These are phyloP conservation scores for Pichia californica DNA, from an alignment of 805 yeast genomes.

Conservation along the genomic window DNA sequence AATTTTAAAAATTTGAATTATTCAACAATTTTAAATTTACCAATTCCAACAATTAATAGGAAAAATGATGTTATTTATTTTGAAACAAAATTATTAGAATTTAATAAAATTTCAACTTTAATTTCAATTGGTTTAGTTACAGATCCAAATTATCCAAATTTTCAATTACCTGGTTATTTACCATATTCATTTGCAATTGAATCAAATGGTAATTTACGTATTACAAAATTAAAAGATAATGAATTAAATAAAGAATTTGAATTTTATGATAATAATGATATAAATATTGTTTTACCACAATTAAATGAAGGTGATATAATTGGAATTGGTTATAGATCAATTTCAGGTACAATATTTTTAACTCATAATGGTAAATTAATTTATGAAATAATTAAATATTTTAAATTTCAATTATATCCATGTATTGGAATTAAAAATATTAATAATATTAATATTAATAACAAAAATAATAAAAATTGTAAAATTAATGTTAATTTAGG, in stretches of 20 bases:
- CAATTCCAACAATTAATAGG: constrained; percentile 31
- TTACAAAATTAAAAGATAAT: constrained; percentile 20
- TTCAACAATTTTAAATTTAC: constrained; percentile 27
- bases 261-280: constrained; percentile 42
- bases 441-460: constrained; percentile 6
- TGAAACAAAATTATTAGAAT: constrained; percentile 49
- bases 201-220: constrained; percentile 61
- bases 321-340: constrained; percentile 47
- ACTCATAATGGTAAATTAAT: constrained; percentile 52
- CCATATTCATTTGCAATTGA: constrained; percentile 69
- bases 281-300: constrained; percentile 43
- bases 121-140: constrained; percentile 64
- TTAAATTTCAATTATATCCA: constrained; percentile 45
- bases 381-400: constrained; percentile 43
- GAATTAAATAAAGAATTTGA: not conserved
- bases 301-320: constrained; percentile 47
- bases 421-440: constrained; percentile 48
- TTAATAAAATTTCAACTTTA: constrained; percentile 38
- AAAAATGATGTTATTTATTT: constrained; percentile 55
- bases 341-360: constrained; percentile 43
- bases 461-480: constrained; percentile 35
- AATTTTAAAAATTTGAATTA: constrained; percentile 10
- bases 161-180: constrained; percentile 68
- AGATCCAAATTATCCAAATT: constrained; percentile 61
- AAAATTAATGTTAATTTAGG: constrained; percentile 68